Conservation (phyloP, 2,329 filamentous ascomycete genomes). For the Botryotinia calthae region DNA sequence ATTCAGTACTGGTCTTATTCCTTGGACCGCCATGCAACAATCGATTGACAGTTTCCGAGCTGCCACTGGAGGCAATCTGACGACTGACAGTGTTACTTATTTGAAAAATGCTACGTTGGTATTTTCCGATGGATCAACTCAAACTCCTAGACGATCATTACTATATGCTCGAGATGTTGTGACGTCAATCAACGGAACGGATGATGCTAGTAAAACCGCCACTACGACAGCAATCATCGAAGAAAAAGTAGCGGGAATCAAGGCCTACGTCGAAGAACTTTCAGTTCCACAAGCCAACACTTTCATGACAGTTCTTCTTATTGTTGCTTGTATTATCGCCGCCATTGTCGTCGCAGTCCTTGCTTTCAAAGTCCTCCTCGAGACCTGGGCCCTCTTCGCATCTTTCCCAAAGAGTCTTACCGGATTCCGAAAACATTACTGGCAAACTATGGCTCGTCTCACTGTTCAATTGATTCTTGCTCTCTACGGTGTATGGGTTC, state of each 20-base stretch:
- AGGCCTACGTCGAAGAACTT: conserved; percentile 79
- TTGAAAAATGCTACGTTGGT: conserved; percentile 75
- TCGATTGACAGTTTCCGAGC: conserved; percentile 82
- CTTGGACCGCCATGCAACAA: conserved; percentile 76
- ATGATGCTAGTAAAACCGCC: conserved; percentile 25
- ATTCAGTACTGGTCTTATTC: conserved; percentile 81
- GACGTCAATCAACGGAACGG: conserved; percentile 45
- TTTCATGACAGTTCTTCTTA: conserved; percentile 90
- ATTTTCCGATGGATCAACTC: conserved; percentile 59
- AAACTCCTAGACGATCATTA: conserved; percentile 54
- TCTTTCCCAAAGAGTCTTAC: conserved; percentile 76
- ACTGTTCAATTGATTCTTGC: conserved; percentile 88
- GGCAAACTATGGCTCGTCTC: conserved; percentile 84
- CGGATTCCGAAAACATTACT: conserved; percentile 93
- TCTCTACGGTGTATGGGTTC: conserved; percentile 90
- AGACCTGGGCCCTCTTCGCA: conserved; percentile 86
- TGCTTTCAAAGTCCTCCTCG: conserved; percentile 85
- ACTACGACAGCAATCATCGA: conserved; percentile 41
- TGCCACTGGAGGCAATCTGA: conserved; percentile 82
- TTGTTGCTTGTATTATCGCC: conserved; percentile 84
- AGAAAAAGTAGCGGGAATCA: conserved; percentile 67
- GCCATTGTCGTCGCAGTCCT: conserved; percentile 82
- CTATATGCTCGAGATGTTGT: conserved; percentile 56
- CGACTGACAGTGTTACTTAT: conserved; percentile 70
- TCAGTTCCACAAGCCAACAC: conserved; percentile 85